Percentiles rank a stretch among this genome's conserved stretches.
Evolutionary conservation across 495 filamentous ascomycete species (phyloP).

Genomic region (Lasiosphaeris hirsuta): DNA sequence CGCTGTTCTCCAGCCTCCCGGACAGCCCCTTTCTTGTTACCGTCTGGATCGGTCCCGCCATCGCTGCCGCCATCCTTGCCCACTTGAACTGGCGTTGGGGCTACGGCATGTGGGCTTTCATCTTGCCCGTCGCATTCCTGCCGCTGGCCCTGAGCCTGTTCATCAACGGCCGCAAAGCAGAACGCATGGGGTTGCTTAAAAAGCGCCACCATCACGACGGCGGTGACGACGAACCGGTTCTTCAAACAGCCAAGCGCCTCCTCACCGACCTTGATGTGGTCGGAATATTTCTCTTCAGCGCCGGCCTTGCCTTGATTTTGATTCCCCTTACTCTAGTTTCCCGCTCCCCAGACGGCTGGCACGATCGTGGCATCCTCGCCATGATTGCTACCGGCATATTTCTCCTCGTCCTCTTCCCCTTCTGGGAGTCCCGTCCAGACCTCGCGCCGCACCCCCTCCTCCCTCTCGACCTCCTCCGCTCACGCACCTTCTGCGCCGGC

Average conservation of each 20-base stretch:
- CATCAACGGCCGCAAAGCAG: constrained; percentile 52
- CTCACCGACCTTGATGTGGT: constrained; percentile 56
- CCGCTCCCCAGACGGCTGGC: constrained; percentile 48
- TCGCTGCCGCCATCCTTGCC: constrained; percentile 42
- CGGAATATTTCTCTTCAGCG: constrained; percentile 55
- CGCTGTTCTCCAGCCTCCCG: constrained; percentile 57
- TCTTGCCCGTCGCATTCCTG: constrained; percentile 51
- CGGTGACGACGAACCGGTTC: not conserved
- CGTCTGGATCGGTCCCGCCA: constrained; percentile 48
- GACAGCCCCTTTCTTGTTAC: constrained; percentile 61
- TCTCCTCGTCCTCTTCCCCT: constrained; percentile 54
- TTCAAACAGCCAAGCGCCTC: constrained; percentile 39
- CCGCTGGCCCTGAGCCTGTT: constrained; percentile 53
- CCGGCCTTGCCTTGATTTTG: constrained; percentile 59
- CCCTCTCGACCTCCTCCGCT: constrained; percentile 54
- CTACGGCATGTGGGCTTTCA: constrained; percentile 57
- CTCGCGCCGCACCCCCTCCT: constrained; percentile 57
- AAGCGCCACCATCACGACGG: constrained; percentile 5
- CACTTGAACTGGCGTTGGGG: constrained; percentile 58
- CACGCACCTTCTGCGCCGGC: constrained; percentile 61
- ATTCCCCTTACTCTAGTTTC: constrained; percentile 58
- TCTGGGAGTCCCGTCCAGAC: constrained; percentile 53
- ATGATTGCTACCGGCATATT: constrained; percentile 55
- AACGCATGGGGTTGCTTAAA: constrained; percentile 33
- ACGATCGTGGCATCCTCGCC: constrained; percentile 50